Evolutionary conservation across 139 green algal species (phyloP), one percentile per base, ranked within the genome.

Genomic region (Gonium pectorale): DNA sequence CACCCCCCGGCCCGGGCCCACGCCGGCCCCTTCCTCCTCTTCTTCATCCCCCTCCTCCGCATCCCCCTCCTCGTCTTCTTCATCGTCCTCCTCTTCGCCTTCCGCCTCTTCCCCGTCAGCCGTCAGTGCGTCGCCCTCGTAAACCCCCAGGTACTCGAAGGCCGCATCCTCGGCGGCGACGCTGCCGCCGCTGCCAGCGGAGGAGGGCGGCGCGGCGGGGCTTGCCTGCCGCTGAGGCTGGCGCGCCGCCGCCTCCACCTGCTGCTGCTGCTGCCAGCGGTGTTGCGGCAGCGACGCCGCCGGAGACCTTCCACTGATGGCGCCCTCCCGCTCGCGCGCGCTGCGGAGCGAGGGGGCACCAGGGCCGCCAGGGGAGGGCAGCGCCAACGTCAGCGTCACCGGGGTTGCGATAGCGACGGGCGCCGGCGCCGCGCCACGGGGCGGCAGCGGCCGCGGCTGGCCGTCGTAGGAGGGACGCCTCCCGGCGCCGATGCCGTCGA

Each of bases 131-230:
- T 82, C 75, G 7, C 62, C 77, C 43, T 73, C 77, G 62, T 83
- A 83, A 11, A 40, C 7, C 22, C 77, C 77, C 6, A 83, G 66
- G 63, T 83, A 73, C 19, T 74, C 62, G 9, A 83, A 68, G 13
- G n/a, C 77, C 2, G 60, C 49, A 24, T 83, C 77, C 31, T 46
- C 77, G 33, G n/a, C 52, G 3, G 40, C 70, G n/a, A 74, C 40
- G 40, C 67, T 38, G 40, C 22, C 40, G 64, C 33, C 4, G 22
- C 13, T 27, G 8, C 40, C 67, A 33, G 40, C 40, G 40, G 67
- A 54, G 2, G 67, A 56, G 15, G 67, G n/a, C n/a, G n/a, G n/a
- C n/a, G n/a, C n/a, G n/a, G n/a, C n/a, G n/a, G n/a, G n/a, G n/a
- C n/a, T n/a, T n/a, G n/a, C n/a, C n/a, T n/a, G n/a, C n/a, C n/a